Evolutionary conservation across 805 yeast species (phyloP), one percentile per base, ranked within the genome.

Genomic region (Lipomyces sp.): DNA sequence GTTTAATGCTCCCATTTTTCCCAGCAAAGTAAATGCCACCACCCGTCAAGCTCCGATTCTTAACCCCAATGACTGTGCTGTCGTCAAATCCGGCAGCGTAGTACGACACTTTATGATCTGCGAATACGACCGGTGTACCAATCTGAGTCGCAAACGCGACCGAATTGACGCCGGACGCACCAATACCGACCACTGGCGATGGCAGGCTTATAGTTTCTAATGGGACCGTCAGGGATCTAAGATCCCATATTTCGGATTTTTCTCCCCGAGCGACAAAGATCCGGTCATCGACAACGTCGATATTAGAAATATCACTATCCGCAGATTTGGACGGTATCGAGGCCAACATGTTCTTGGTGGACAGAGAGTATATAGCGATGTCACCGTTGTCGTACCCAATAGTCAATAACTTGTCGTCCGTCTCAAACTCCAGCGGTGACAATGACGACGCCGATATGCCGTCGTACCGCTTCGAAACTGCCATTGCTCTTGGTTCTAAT

Each of bases 351-450:
- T 62, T 59, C 62, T 54, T 45, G 15, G 60, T 59, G 11, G 61
- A 57, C 30, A 70, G 18, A 7, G 63, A 70, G 39, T 42, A 70
- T 33, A 68, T 35, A 15, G 53, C 63, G 10, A 66, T 50, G 35
- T 58, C 66, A 2, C 72, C 82, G 59, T 74, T 70, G 11, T 71
- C 73, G 65, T 81, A 78, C 3, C 83, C 84, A 4, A 78, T 79
- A 51, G 77, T 71, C 0, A 75, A 62, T 10, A 76, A 66, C 64
- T 72, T 73, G 56, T 76, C 86, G 6, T 75, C 77, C 24, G 85
- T 82, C 35, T 84, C 90, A 72, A 78, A 84, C 66, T 86, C 87
- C 35, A 81, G 73, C 13, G 57, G 13, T n/a, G 29, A 64, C 54
- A 56, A 53, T 55, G 51, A 34, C 13, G 60, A 30, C 60, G 48